Evolutionary conservation across 192 early-diverging fungal genomes (phyloP).

Genomic region (Allomyces javanicus): DNA sequence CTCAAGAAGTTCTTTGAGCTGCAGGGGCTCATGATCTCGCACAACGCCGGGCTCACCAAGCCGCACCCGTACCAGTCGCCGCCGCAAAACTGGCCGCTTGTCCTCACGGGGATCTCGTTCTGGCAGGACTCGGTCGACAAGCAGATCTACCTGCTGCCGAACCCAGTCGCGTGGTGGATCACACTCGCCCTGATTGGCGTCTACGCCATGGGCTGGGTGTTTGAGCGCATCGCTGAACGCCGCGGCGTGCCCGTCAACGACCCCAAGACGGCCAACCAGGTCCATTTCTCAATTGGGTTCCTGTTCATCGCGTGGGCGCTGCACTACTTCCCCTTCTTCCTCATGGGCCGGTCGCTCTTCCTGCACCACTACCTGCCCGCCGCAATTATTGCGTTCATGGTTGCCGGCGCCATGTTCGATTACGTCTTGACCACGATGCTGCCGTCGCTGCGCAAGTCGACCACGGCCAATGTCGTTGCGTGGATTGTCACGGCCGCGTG

Average conservation of each 20-base stretch:
- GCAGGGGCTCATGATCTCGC: constrained; percentile 69
- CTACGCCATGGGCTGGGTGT: constrained; percentile 39
- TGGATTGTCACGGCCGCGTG: constrained; percentile 15
- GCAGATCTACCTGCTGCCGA: constrained; percentile 78
- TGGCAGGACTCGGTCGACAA: constrained; percentile 46
- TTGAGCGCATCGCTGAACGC: constrained; percentile 47
- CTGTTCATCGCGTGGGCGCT: constrained; percentile 64
- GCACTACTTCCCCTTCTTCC: constrained; percentile 81
- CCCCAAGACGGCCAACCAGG: constrained; percentile 25
- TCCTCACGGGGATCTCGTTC: constrained; percentile 71
- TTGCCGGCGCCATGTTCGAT: constrained; percentile 52
- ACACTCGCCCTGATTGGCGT: constrained; percentile 32
- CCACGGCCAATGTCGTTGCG: constrained; percentile 8
- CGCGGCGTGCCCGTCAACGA: constrained; percentile 43
- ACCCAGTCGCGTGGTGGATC: constrained; percentile 75
- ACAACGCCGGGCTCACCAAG: constrained; percentile 74
- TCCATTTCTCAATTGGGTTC: constrained; percentile 50
- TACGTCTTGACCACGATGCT: constrained; percentile 46
- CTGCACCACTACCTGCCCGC: constrained; percentile 90
- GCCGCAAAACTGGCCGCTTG: constrained; percentile 75
- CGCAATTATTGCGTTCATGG: constrained; percentile 59
- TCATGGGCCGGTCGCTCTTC: constrained; percentile 81
- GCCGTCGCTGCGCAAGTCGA: constrained; percentile 12
- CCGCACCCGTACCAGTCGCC: constrained; percentile 83
- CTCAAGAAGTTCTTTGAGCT: constrained; percentile 70